These are phyloP conservation scores for Clonostachys rosea DNA, from an alignment of 2,329 filamentous ascomycete species.

Conservation along the genomic window DNA sequence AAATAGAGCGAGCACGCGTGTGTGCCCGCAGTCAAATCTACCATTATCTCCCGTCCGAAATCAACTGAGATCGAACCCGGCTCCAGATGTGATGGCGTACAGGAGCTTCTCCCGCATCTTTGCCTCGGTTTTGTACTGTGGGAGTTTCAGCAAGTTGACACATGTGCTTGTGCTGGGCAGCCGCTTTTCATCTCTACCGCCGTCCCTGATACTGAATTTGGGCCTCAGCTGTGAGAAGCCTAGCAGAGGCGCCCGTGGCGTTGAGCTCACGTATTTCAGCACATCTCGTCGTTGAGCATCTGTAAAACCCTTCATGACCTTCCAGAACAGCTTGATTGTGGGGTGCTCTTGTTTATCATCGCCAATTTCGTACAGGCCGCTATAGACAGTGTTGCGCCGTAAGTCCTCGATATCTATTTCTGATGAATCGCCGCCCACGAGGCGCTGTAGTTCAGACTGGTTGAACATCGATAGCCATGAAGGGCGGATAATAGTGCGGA, in stretches of 20 bases:
- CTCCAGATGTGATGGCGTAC: constrained; percentile 84
- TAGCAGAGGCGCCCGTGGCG: constrained; percentile 81
- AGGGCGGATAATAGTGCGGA: constrained; percentile 84
- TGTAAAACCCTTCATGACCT: constrained; percentile 71
- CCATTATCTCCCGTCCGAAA: not conserved
- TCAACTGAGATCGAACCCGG: constrained; percentile 81
- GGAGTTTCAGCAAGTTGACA: constrained; percentile 90
- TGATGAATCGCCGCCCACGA: constrained; percentile 82
- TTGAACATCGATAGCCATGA: constrained; percentile 99
- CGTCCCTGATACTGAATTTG: constrained; percentile 84
- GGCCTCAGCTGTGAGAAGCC: constrained; percentile 86
- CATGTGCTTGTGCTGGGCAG: constrained; percentile 94
- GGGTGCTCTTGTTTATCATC: constrained; percentile 83
- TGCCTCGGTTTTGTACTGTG: constrained; percentile 65
- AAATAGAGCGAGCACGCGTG: not conserved
- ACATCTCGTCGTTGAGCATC: constrained; percentile 80
- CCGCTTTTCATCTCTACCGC: constrained; percentile 54
- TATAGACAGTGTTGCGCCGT: constrained; percentile 78
- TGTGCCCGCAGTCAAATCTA: not conserved
- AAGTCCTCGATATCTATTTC: constrained; percentile 87
- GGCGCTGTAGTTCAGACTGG: constrained; percentile 86
- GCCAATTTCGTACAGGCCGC: constrained; percentile 84
- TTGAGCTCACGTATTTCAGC: constrained; percentile 93
- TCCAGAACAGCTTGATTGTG: constrained; percentile 85
- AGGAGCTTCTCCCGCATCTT: constrained; percentile 75